These are phyloP conservation scores for Coemansia sp. DNA, from an alignment of 192 early-diverging fungal genomes.

Conservation along the genomic window DNA sequence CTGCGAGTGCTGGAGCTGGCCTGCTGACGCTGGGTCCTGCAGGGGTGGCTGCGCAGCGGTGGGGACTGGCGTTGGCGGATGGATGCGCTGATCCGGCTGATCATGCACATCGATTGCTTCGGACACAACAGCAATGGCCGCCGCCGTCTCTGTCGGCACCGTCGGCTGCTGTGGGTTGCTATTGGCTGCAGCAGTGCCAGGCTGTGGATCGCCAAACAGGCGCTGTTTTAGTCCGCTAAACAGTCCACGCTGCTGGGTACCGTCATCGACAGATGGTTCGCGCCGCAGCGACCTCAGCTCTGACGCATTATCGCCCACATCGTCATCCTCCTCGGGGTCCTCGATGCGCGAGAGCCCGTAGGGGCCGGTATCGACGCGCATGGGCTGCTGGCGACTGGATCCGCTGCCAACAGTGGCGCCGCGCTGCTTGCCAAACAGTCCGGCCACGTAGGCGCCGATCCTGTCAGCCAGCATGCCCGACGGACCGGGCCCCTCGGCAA, in stretches of 20 bases:
- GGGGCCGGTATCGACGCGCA: constrained; percentile 16
- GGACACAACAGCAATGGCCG: background rate
- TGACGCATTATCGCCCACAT: constrained; percentile 13
- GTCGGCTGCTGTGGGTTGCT: background rate
- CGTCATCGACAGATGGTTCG: constrained; percentile 12
- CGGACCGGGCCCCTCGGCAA: constrained; percentile 5
- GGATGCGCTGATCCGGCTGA: background rate
- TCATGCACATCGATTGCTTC: background rate
- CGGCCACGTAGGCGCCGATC: constrained; percentile 25
- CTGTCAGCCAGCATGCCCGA: constrained; percentile 26
- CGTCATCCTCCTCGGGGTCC: constrained; percentile 9
- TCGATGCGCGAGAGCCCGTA: constrained; percentile 26
- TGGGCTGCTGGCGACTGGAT: constrained; percentile 12
- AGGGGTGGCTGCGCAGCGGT: background rate
- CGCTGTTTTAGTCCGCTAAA: constrained; percentile 9
- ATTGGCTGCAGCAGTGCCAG: background rate
- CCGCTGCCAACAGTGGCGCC: constrained; percentile 5
- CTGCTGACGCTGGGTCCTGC: background rate
- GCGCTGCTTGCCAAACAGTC: constrained; percentile 2
- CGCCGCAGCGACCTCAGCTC: constrained; percentile 26
- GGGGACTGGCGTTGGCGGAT: constrained; percentile 1
- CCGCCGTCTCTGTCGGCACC: background rate
- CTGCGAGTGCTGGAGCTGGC: constrained; percentile 4
- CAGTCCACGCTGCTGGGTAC: background rate
- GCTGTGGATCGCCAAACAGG: constrained; percentile 17